Evolutionary conservation across 257 asterid species (phyloP), one percentile per base, ranked within the genome.

Genomic region (Osmanthus fragrans): DNA sequence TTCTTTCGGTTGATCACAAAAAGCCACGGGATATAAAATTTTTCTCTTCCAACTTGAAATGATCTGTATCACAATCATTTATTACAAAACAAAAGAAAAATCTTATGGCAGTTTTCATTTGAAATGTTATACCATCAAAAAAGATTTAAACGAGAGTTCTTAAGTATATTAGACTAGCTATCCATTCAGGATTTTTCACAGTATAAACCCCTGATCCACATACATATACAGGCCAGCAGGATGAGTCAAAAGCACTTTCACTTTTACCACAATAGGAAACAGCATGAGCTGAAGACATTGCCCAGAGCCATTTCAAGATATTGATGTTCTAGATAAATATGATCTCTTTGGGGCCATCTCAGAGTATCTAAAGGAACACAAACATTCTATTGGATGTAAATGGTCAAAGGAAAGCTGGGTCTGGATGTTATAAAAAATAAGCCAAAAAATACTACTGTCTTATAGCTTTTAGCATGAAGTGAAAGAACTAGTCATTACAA

Each of bases 41-140:
- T 96, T 77, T 96, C 99, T 79, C 85, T 86, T 75, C 99, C 99
- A 84, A 96, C 92, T 90, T 93, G 99, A 83, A 96, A 92, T 65
- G 99, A 96, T 85, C 97, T 96, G 94, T 91, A 85, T 68, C 54
- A 73, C 76, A 84, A 77, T 73, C 39, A 72, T 49, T 81, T 9
- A 60, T 60, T 23, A 10, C 19, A 23, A 60, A 60, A 25, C 16
- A 9, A 60, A 21, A 60, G 32, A 60, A 25, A 21, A 60, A 21
- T 60, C 30, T 12, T 2, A 23, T 25, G 1, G 32, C 33, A 11
- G 16, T 25, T 60, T n/a, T 25, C 33, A 25, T 23, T 21, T 60
- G 68, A 21, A 58, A 60, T 18, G 2, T 15, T 60, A 11, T 2
- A 7, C 1, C n/a, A 19, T 21, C 15, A 60, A 60, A 23, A 21